These are phyloP conservation scores for Chlorella sorokiniana DNA, from an alignment of 139 green algal genomes.

Conservation along the genomic window DNA sequence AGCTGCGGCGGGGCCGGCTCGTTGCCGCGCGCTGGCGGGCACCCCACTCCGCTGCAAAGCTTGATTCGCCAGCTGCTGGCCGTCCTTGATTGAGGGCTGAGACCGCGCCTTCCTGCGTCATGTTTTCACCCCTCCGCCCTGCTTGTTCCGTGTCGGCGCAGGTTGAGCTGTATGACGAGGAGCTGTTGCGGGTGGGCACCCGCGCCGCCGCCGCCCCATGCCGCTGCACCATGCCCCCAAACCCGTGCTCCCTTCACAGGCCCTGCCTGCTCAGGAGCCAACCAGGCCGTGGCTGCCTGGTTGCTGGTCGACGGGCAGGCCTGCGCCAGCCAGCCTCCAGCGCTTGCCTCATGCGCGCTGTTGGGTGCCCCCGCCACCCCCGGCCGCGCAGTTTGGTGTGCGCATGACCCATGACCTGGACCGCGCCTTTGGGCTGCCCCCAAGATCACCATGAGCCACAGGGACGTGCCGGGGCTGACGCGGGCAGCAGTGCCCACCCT, in stretches of 20 bases:
- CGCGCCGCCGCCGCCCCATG: too few species aligned
- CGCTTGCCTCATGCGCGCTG: too few species aligned
- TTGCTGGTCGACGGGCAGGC: too few species aligned
- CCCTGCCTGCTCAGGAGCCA: too few species aligned
- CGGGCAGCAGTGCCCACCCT: conserved; percentile 57
- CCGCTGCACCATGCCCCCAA: too few species aligned
- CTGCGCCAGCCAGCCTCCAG: neutral
- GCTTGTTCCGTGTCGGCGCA: neutral
- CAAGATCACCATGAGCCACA: conserved; percentile 52
- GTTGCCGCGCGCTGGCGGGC: too few species aligned
- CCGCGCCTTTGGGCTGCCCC: conserved; percentile 39
- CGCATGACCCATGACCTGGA: conserved; percentile 62
- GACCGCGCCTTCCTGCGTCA: neutral
- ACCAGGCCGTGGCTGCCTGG: too few species aligned
- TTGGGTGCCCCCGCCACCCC: too few species aligned
- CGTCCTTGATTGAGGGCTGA: too few species aligned
- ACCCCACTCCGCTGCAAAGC: too few species aligned
- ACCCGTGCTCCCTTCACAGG: neutral
- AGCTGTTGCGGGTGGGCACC: conserved; percentile 37
- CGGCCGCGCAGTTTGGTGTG: conserved; percentile 33
- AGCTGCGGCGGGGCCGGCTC: too few species aligned
- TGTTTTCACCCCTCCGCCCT: neutral
- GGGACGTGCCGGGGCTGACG: conserved; percentile 69
- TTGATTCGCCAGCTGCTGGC: too few species aligned
- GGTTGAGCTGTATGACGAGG: conserved; percentile 52